These are phyloP conservation scores for Melaleuca quinquenervia DNA, from an alignment of 345 rosid species.

Conservation along the genomic window DNA sequence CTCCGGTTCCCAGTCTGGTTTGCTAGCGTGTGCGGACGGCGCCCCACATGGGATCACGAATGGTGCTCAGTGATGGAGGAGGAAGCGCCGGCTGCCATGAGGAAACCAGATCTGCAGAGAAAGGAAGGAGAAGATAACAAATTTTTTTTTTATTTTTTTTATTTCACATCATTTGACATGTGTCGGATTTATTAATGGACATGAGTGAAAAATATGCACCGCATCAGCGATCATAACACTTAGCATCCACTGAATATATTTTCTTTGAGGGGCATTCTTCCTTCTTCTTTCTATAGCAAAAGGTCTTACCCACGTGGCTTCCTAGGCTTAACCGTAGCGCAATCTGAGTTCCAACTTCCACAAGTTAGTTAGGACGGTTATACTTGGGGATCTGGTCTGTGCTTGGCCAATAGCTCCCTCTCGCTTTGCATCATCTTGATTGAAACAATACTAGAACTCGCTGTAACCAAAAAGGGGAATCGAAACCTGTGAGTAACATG, in stretches of 20 bases:
- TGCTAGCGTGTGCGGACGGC: neutral
- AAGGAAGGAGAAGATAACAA: too few species aligned
- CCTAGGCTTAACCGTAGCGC: neutral
- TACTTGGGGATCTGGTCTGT: neutral
- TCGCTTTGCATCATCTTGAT: neutral
- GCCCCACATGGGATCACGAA: neutral
- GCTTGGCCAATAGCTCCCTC: neutral
- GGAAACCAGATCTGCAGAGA: too few species aligned
- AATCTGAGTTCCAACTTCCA: neutral
- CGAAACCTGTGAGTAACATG: neutral
- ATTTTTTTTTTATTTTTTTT: too few species aligned
- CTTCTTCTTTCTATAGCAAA: neutral
- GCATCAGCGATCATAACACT: too few species aligned
- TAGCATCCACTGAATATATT: too few species aligned
- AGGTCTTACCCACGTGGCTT: neutral
- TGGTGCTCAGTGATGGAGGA: too few species aligned
- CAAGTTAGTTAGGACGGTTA: neutral
- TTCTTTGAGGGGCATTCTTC: too few species aligned
- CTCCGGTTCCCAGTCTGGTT: neutral
- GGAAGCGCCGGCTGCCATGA: too few species aligned
- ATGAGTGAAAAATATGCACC: too few species aligned
- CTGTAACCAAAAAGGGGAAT: neutral
- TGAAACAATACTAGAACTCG: neutral
- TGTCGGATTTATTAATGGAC: too few species aligned
- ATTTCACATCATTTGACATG: too few species aligned